Evolutionary conservation across 768 basidiomycete species (phyloP).

Genomic region (Trametopsis cervina): DNA sequence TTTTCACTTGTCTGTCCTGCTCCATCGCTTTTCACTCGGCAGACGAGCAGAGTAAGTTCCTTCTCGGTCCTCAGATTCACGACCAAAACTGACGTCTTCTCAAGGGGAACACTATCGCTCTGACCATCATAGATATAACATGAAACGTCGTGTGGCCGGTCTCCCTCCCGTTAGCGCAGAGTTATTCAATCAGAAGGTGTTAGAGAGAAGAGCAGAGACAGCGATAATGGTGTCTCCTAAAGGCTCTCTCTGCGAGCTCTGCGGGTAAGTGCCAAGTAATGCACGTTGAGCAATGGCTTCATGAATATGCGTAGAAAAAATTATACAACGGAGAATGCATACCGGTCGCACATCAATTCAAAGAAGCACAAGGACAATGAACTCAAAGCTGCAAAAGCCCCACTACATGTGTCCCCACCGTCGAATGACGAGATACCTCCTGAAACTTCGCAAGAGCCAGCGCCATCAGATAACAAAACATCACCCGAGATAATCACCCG

Average conservation of each 20-base stretch:
- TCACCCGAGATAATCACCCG: constrained; percentile 5
- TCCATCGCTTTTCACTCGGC: constrained; percentile 79
- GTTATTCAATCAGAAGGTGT: constrained; percentile 83
- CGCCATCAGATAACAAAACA: too few relatives aligned
- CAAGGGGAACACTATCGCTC: constrained; percentile 86
- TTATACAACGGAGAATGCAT: constrained; percentile 87
- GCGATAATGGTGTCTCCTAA: constrained; percentile 56
- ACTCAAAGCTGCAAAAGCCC: constrained; percentile 35
- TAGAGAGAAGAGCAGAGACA: constrained; percentile 72
- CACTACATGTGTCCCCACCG: constrained; percentile 2
- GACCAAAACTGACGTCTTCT: constrained; percentile 6
- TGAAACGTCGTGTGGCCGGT: constrained; percentile 90
- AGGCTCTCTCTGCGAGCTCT: constrained; percentile 64
- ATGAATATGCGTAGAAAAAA: constrained; percentile 53
- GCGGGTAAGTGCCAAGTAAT: constrained; percentile 53
- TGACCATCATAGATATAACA: constrained; percentile 96
- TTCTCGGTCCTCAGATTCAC: background rate
- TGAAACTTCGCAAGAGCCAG: background rate
- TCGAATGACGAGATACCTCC: constrained; percentile 13
- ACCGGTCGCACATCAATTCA: constrained; percentile 78
- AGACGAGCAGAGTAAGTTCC: constrained; percentile 71
- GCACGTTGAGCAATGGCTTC: constrained; percentile 1
- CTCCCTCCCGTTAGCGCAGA: constrained; percentile 76
- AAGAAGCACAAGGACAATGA: constrained; percentile 86
- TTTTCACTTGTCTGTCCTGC: constrained; percentile 91